Evolutionary conservation across 352 stramenopile genomes (phyloP).

Genomic region (Globisporangium lucens): DNA sequence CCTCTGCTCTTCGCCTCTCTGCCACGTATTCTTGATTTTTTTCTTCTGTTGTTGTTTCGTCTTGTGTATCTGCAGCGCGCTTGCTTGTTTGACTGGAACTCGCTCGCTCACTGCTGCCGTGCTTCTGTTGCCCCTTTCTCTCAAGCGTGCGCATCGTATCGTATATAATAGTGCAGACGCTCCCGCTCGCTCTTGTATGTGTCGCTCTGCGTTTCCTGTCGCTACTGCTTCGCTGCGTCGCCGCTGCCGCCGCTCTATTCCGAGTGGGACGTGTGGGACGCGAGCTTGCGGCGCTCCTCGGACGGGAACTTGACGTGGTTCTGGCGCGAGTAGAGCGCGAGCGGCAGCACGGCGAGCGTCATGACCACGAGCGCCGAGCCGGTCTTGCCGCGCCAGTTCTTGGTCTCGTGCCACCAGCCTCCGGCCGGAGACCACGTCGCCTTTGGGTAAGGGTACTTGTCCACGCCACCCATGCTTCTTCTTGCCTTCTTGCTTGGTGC

Average conservation of each 20-base stretch:
- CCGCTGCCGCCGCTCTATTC: conserved; percentile 1
- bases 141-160: conserved; percentile 4
- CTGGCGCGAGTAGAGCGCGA: conserved; percentile 58
- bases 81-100: background rate
- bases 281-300: conserved; percentile 60
- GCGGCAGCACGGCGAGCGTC: conserved; percentile 39
- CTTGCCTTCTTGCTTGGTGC: conserved; percentile 7
- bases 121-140: background rate
- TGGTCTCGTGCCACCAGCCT: conserved; percentile 83
- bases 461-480: conserved; percentile 65
- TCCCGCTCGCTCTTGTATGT: background rate
- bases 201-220: background rate
- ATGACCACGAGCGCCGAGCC: conserved; percentile 56
- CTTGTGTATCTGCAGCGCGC: background rate
- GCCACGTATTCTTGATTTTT: background rate
- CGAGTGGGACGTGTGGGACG: conserved; percentile 14
- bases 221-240: background rate
- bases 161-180: conserved; percentile 11
- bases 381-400: conserved; percentile 82
- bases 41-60: background rate
- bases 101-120: background rate
- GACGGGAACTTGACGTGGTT: conserved; percentile 73
- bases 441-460: conserved; percentile 86
- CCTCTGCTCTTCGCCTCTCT: background rate
- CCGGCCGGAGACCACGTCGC: conserved; percentile 84